phyloP scores from a whole-genome alignment of 331 rosid genomes.

The Malus hybrid region DNA sequence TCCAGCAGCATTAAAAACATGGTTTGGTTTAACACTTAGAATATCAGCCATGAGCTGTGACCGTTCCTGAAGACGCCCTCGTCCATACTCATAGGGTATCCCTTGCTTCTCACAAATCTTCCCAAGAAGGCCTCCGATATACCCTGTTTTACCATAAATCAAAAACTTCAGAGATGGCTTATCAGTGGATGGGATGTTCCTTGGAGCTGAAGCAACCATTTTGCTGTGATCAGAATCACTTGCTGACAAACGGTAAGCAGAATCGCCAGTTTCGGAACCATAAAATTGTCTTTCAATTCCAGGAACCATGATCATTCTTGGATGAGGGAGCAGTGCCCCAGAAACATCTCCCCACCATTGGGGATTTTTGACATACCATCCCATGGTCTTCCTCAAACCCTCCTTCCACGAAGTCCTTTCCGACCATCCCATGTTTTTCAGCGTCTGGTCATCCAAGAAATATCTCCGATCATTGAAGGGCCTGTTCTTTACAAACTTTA shows the following conservation, averaged over 20 bases:
- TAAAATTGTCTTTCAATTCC: constrained; percentile 40
- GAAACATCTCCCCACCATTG: constrained; percentile 83
- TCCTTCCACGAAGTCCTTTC: constrained; percentile 63
- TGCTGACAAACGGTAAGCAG: not conserved
- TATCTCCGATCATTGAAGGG: constrained; percentile 70
- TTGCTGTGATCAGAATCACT: constrained; percentile 14
- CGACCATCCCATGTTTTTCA: constrained; percentile 56
- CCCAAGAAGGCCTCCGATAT: constrained; percentile 63
- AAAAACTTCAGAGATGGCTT: constrained; percentile 46
- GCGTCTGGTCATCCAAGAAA: constrained; percentile 55
- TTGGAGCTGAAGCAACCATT: constrained; percentile 29
- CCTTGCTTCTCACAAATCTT: constrained; percentile 52
- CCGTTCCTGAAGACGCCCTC: constrained; percentile 44
- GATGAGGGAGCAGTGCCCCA: constrained; percentile 75
- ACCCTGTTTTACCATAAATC: constrained; percentile 59
- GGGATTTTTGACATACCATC: constrained; percentile 56
- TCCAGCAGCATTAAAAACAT: constrained; percentile 63
- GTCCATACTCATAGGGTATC: constrained; percentile 46
- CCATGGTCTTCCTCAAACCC: constrained; percentile 54
- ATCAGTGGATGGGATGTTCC: constrained; percentile 10
- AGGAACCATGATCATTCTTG: constrained; percentile 62
- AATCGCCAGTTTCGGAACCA: constrained; percentile 14
- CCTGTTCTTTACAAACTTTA: constrained; percentile 53
- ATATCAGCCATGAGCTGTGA: constrained; percentile 48
- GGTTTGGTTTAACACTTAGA: constrained; percentile 47